phyloP scores from a whole-genome alignment of 2,329 filamentous ascomycete species.

The Capronia americana region DNA sequence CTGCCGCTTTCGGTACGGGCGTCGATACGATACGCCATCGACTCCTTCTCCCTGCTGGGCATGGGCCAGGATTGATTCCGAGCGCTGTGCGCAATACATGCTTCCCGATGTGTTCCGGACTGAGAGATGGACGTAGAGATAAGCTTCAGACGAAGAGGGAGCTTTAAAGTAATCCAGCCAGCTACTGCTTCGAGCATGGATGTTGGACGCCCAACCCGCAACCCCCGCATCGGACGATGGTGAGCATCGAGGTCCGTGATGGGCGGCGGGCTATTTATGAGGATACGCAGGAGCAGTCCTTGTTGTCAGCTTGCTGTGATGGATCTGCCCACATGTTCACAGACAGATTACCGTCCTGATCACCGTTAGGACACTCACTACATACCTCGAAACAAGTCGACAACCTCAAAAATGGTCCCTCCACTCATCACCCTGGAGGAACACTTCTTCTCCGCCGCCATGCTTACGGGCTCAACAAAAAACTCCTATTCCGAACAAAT shows the following conservation, averaged over 20 bases:
- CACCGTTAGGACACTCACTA: neutral
- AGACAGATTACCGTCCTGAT: neutral
- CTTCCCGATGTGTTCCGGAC: too few species aligned
- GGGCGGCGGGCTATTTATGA: neutral
- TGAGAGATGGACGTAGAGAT: neutral
- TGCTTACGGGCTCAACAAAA: slow-evolving; percentile 16
- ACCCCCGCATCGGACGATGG: neutral
- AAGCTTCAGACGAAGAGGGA: neutral
- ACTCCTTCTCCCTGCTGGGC: neutral
- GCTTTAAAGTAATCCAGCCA: neutral
- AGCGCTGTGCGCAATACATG: too few species aligned
- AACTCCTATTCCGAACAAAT: slow-evolving; percentile 33
- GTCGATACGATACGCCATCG: neutral
- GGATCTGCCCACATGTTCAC: too few species aligned
- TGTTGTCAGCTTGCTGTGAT: neutral
- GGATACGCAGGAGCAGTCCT: neutral
- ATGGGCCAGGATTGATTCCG: too few species aligned
- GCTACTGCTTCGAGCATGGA: neutral
- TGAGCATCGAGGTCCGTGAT: neutral
- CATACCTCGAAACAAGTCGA: neutral
- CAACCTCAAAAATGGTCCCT: slow-evolving; percentile 24
- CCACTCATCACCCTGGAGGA: slow-evolving; percentile 38
- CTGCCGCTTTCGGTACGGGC: neutral
- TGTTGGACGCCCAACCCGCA: neutral
- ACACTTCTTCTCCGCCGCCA: slow-evolving; percentile 36